Base-by-base conservation (phyloP, 805 yeast species). In the Saccharomycopsis fermentans region DNA sequence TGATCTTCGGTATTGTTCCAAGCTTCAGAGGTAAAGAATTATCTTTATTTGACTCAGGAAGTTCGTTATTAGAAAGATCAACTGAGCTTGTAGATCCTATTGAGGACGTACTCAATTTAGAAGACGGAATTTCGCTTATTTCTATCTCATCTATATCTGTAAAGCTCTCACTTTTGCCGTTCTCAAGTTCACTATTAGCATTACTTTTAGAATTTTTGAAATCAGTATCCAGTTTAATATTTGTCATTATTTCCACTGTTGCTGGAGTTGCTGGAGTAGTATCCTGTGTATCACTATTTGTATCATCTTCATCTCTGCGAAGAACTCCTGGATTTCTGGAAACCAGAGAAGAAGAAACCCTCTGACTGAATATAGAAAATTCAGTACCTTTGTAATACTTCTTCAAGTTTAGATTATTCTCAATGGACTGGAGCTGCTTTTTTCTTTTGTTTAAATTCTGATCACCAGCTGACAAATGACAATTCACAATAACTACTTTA, bases 381-480 rank as follows among this genome's bases (percentile, higher is more conserved):
- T 40, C 26, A 6, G 59, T 59, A 36, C 57, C 47, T 19, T 55
- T 52, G 29, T 55, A 59, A 55, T 47, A 62, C 4, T 60, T 52
- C 19, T 69, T 70, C n/a, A 71, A 52, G 40, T 59, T 58, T 60
- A 70, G 57, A 34, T 69, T 69, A 16, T 64, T 65, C 52, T 64
- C 67, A 34, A 78, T 73, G 36, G 76, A 78, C 19, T 68, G 67
- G 21, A 78, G 63, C 60, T 78, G 82, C 72, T 77, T 74, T 29
- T 77, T 67, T 55, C 82, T 64, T 52, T 79, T 69, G 1, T 71
- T 65, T 5, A 74, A 59, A 26, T 71, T 64, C 29, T 71, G 69
- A 37, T 74, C 77, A 26, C 87, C 84, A 17, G 81, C 79, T 1
- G 79, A 77, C 53, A 82, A 70, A 66, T 82, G 87, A 64, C 82